Evolutionary conservation across 345 rosid genomes (phyloP), one percentile per base, ranked within the genome.

Genomic region (Boechera divaricarpa): DNA sequence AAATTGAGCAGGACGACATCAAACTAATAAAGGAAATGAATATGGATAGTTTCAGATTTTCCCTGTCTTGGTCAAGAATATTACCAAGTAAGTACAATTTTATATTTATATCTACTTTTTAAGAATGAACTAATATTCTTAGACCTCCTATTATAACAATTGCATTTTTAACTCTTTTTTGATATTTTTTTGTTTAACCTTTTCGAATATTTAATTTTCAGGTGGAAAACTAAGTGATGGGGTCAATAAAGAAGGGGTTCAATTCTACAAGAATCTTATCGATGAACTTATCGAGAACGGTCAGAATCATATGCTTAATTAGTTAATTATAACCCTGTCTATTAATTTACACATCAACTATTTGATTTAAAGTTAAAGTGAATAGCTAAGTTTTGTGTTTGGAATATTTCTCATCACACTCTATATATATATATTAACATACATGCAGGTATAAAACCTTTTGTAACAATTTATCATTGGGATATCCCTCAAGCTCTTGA

Each of bases 61-160:
- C 87, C 11, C 69, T 85, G 29, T 80, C 86, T 4, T 84, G 87
- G 86, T 61, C 87, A 7, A 72, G 87, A 70, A 26, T 85, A 4
- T 13, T 85, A 57, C 87, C 87, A 15, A 39, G 85, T 85, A 68
- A 21, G 24, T 21, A 16, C 16, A 16, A 16, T 16, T 16, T 16
- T 16, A 16, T 21, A 21, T 1, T 3, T 1, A 6, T 47, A 11
- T 3, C 5, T 21, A 16, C 1, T 21, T 21, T 21, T 21, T 21
- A 1, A 21, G 24, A 21, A 1, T 1, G 24, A 21, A 21, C 24
- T 21, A 21, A 1, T 21, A 21, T 21, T 21, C 1, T 21, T 1
- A 21, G 24, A 21, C 1, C 24, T 1, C 29, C 44, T 39, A 39
- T 5, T 39, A 39, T 39, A 41, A 41, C 5, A 10, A 41, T 9